Conservation (phyloP, 208 protist species). For the Novymonas esmeraldas region DNA sequence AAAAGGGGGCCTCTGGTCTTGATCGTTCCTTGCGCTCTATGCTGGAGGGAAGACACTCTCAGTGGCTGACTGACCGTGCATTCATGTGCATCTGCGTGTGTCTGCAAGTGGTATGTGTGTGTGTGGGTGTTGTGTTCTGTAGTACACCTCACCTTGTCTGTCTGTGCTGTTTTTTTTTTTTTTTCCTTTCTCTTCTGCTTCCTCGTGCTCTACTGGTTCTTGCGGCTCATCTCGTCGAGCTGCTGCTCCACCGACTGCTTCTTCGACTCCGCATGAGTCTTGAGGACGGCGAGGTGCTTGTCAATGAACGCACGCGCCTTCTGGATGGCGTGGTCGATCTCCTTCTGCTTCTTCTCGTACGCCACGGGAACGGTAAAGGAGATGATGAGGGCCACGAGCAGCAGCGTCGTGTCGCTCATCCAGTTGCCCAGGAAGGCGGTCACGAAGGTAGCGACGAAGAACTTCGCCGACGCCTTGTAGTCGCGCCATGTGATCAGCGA, state of each 20-base stretch:
- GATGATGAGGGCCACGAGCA: conserved; percentile 39
- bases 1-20: no score
- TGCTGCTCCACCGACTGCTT: conserved; percentile 30
- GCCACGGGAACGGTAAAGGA: conserved; percentile 60
- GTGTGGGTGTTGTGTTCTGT: no score
- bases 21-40: no score
- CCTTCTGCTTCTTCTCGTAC: conserved; percentile 76
- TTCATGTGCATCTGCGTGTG: no score
- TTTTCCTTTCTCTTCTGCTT: no score
- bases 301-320: conserved; percentile 33
- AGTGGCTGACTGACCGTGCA: no score
- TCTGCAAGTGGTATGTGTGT: no score
- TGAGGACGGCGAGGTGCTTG: conserved; percentile 56
- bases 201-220: conserved; percentile 35
- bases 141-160: no score
- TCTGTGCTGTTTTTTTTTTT: no score
- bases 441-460: conserved; percentile 49
- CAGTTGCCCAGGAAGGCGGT: conserved; percentile 74
- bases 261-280: conserved; percentile 30
- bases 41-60: no score
- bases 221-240: conserved; percentile 32
- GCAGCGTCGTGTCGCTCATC: conserved; percentile 64
- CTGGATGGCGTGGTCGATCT: conserved; percentile 51
- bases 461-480: conserved; percentile 42
- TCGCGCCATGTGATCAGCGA: conserved; percentile 72